A percentile compares a stretch with the other conserved stretches of the same genome.
Conservation (phyloP, 2,329 filamentous ascomycete species). For the Huntiella moniliformis region DNA sequence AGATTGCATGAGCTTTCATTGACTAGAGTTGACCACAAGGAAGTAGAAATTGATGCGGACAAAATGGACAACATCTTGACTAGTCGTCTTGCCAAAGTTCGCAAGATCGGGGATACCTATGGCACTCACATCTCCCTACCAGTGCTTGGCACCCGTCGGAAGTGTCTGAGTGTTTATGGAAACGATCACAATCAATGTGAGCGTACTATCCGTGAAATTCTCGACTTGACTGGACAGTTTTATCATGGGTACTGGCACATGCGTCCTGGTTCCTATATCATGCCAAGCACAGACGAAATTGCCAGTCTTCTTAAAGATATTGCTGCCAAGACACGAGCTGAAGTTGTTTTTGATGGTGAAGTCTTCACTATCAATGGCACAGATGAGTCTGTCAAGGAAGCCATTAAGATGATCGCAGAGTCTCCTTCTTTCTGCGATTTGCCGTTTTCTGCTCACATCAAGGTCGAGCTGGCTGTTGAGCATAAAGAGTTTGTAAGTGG, state of each 20-base stretch:
- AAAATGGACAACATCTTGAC: constrained; percentile 93
- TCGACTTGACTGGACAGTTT: constrained; percentile 93
- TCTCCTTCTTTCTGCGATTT: constrained; percentile 74
- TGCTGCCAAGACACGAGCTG: constrained; percentile 86
- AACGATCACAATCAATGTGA: constrained; percentile 88
- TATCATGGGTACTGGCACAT: constrained; percentile 92
- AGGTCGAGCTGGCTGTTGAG: constrained; percentile 96
- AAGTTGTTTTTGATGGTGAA: constrained; percentile 85
- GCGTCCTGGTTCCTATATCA: constrained; percentile 9
- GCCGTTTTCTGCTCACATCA: constrained; percentile 86
- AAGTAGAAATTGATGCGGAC: constrained; percentile 70
- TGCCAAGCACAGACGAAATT: constrained; percentile 5
- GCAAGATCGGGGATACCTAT: constrained; percentile 93
- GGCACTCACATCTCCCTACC: constrained; percentile 91
- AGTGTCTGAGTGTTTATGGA: constrained; percentile 75
- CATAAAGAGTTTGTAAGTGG: constrained; percentile 99
- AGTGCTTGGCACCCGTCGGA: constrained; percentile 66
- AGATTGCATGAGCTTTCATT: constrained; percentile 70
- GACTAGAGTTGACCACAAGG: constrained; percentile 76
- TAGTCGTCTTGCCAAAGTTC: constrained; percentile 82
- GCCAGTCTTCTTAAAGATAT: constrained; percentile 72
- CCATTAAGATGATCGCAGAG: constrained; percentile 84
- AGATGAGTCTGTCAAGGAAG: constrained; percentile 87
- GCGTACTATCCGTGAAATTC: constrained; percentile 84
- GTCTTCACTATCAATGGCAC: constrained; percentile 89